Evolutionary conservation across 768 basidiomycete genomes (phyloP).

Genomic region (Trametes cingulata): DNA sequence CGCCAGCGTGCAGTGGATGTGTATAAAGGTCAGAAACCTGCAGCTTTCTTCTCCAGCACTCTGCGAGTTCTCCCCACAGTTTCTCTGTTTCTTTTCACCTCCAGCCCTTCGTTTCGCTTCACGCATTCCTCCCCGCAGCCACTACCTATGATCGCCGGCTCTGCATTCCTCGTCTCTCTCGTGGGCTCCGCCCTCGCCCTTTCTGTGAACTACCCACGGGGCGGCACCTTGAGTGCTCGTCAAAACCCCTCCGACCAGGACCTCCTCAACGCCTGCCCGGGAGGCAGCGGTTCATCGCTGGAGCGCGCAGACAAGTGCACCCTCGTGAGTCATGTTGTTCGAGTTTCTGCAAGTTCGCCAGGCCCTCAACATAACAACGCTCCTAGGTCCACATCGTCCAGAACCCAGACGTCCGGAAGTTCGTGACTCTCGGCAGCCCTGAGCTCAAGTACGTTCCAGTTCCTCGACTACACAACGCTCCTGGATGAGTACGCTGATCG

Average conservation of each 20-base stretch:
- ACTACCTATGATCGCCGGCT: background rate
- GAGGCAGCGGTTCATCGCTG: background rate
- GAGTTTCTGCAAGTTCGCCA: background rate
- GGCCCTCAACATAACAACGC: background rate
- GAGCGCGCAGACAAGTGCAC: constrained; percentile 9
- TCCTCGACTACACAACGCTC: background rate
- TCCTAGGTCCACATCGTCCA: background rate
- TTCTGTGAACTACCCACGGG: background rate
- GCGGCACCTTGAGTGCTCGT: background rate
- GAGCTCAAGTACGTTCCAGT: background rate
- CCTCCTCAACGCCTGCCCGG: constrained; percentile 6
- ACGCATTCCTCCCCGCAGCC: no score
- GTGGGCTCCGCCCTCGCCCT: background rate
- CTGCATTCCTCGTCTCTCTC: background rate
- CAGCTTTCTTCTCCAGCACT: no score
- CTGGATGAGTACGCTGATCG: background rate
- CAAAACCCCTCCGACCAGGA: background rate
- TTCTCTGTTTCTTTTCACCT: no score
- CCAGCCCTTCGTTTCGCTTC: no score
- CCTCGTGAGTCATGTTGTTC: background rate
- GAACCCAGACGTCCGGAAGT: constrained; percentile 7
- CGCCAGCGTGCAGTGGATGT: no score
- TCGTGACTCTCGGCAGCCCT: background rate
- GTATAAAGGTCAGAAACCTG: no score
- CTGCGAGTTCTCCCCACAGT: no score